These are phyloP conservation scores for Metschnikowia cerradonensis DNA, from an alignment of 805 yeast genomes.

Conservation along the genomic window DNA sequence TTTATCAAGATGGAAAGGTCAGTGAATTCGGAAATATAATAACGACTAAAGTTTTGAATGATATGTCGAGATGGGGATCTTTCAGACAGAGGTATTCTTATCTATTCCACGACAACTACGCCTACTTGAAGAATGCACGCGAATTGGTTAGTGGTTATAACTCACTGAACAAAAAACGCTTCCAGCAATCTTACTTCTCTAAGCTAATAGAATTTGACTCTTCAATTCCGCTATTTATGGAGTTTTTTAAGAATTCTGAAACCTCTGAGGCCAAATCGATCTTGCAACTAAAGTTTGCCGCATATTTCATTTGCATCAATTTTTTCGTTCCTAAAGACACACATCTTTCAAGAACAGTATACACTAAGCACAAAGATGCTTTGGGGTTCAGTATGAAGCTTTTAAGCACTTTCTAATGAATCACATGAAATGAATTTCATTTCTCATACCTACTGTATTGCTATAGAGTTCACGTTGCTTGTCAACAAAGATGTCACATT, in stretches of 20 bases:
- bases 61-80: conserved; percentile 11
- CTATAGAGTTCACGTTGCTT: conserved; percentile 84
- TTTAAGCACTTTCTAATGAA: conserved; percentile 5
- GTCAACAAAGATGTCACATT: conserved; percentile 85
- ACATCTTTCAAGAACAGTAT: neutral
- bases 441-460: conserved; percentile 55
- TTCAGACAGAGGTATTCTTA: conserved; percentile 11
- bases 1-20: conserved; percentile 7
- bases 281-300: conserved; percentile 12
- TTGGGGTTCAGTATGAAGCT: conserved; percentile 9
- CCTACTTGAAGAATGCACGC: neutral
- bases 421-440: neutral
- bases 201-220: conserved; percentile 12
- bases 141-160: neutral
- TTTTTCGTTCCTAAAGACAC: conserved; percentile 8
- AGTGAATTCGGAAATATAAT: neutral
- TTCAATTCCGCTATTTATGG: conserved; percentile 9
- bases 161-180: neutral
- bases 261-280: conserved; percentile 1
- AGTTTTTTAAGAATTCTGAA: conserved; percentile 5
- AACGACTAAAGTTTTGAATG: conserved; percentile 3
- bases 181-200: conserved; percentile 9
- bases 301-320: conserved; percentile 11
- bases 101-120: conserved; percentile 4
- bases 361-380: conserved; percentile 5